These are phyloP conservation scores for Penicillium longicatenatum DNA, from an alignment of 495 filamentous ascomycete genomes.

Conservation along the genomic window DNA sequence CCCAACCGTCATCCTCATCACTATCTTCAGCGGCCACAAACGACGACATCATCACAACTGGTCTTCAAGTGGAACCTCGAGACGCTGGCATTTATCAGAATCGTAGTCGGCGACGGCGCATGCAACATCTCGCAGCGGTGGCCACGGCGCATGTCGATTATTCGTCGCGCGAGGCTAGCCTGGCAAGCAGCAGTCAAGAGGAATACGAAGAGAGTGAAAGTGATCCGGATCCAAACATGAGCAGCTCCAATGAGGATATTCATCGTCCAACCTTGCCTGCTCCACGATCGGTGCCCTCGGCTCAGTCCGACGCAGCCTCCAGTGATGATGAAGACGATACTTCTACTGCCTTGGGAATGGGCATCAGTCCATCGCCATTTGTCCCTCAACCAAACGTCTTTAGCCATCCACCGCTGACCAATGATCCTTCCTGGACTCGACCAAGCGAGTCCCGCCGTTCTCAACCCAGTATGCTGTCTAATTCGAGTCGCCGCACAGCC, in stretches of 20 bases:
- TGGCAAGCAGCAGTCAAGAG: slow-evolving; percentile 74
- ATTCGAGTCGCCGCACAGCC: slow-evolving; percentile 39
- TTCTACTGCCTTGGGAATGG: slow-evolving; percentile 74
- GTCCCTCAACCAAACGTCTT: slow-evolving; percentile 89
- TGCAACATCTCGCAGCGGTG: slow-evolving; percentile 48
- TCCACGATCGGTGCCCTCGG: slow-evolving; percentile 23
- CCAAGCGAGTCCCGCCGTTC: slow-evolving; percentile 44
- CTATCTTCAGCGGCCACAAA: slow-evolving; percentile 74
- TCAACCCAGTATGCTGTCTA: slow-evolving; percentile 40
- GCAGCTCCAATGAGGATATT: slow-evolving; percentile 81
- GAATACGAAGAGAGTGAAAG: slow-evolving; percentile 88
- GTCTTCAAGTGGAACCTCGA: slow-evolving; percentile 70
- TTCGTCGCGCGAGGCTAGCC: slow-evolving; percentile 38
- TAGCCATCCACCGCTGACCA: slow-evolving; percentile 73
- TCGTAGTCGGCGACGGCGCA: slow-evolving; percentile 57
- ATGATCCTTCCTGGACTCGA: slow-evolving; percentile 52
- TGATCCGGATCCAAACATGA: slow-evolving; percentile 80
- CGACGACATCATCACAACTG: slow-evolving; percentile 87
- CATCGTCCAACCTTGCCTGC: slow-evolving; percentile 30
- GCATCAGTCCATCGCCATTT: slow-evolving; percentile 61
- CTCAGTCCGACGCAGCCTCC: slow-evolving; percentile 44
- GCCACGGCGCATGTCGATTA: slow-evolving; percentile 53
- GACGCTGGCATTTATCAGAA: slow-evolving; percentile 32
- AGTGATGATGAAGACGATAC: slow-evolving; percentile 76
- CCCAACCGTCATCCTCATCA: slow-evolving; percentile 87